Percentiles rank a stretch among this genome's conserved stretches.
These are phyloP conservation scores for Pseudocercospora macadamiae DNA, from an alignment of 2,329 filamentous ascomycete genomes.

Conservation along the genomic window DNA sequence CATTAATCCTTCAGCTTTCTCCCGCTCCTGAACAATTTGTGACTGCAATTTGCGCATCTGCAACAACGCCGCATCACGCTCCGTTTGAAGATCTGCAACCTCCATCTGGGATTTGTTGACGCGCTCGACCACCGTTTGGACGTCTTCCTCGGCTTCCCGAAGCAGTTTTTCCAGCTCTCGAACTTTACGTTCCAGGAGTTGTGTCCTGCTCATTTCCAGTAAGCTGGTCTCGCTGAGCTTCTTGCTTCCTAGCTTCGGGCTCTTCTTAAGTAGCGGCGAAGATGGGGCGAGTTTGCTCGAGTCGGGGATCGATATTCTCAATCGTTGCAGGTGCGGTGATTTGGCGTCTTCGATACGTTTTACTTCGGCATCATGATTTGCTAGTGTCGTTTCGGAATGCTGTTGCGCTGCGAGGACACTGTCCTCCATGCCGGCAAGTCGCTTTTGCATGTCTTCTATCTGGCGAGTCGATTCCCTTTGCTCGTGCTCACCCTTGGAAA, in stretches of 20 bases:
- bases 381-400: slow-evolving; percentile 80
- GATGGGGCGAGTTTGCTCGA: slow-evolving; percentile 57
- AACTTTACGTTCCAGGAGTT: slow-evolving; percentile 75
- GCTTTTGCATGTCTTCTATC: slow-evolving; percentile 81
- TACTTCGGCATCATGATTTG: slow-evolving; percentile 85
- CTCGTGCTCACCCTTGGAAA: slow-evolving; percentile 80
- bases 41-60: slow-evolving; percentile 71
- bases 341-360: slow-evolving; percentile 74
- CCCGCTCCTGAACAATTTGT: slow-evolving; percentile 66
- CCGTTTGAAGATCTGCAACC: slow-evolving; percentile 75
- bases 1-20: slow-evolving; percentile 55
- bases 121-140: slow-evolving; percentile 78
- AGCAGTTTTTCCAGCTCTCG: slow-evolving; percentile 83
- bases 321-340: slow-evolving; percentile 74
- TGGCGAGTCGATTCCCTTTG: slow-evolving; percentile 78
- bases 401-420: slow-evolving; percentile 80
- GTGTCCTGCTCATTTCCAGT: slow-evolving; percentile 70
- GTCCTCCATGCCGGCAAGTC: slow-evolving; percentile 81
- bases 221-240: slow-evolving; percentile 57
- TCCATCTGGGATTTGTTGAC: slow-evolving; percentile 86
- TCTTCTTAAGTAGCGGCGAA: slow-evolving; percentile 59
- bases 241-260: slow-evolving; percentile 59
- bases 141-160: slow-evolving; percentile 73
- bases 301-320: slow-evolving; percentile 51
- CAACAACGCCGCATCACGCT: slow-evolving; percentile 73